Evolutionary conservation across 163 green algal genomes (phyloP), one percentile per base, ranked within the genome.

Genomic region (Chlamydomonas reinhardtii): DNA sequence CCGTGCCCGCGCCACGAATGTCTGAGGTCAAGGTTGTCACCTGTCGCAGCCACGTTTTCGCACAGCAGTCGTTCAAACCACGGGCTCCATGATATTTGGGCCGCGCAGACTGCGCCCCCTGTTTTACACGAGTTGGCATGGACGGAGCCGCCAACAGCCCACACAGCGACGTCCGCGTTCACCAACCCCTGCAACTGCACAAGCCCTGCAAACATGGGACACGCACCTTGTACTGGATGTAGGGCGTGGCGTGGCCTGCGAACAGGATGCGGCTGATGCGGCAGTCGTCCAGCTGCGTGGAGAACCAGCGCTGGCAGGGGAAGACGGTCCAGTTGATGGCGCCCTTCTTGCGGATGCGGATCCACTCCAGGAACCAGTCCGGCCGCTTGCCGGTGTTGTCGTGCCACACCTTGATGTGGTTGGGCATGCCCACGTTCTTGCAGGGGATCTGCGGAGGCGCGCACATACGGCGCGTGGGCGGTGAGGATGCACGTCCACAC

Each of bases 301-400:
- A 92, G 52, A 97, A 91, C 95, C 95, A 97, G 73, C 90, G 85
- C 39, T 91, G 69, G 88, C 92, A 96, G 27, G 94, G 91, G 88
- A 97, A 97, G 29, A 90, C 71, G 6, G 88, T 84, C 93, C 92
- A 94, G 64, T 92, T 84, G 29, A 74, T 74, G 34, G 68, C 19
- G 59, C 88, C 90, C 82, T 90, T 70, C 74, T 90, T 93, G 62
- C 92, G 87, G 32, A 96, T 90, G 69, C 91, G 85, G 34, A 97
- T 87, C 65, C 94, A 88, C 27, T 93, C 83, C 82, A 96, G 73
- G 59, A 93, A 93, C 95, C 95, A 97, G 56, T 91, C 89, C 19
- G 95, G 92, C 17, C 91, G 71, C 19, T 89, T 69, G 22, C 94
- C 92, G 0, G 78, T 93, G 79, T 94, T 94, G 91, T 96, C 94